Evolutionary conservation across 2,329 filamentous ascomycete genomes (phyloP), one percentile per base, ranked within the genome.

Genomic region (Aquanectria penicillioides): DNA sequence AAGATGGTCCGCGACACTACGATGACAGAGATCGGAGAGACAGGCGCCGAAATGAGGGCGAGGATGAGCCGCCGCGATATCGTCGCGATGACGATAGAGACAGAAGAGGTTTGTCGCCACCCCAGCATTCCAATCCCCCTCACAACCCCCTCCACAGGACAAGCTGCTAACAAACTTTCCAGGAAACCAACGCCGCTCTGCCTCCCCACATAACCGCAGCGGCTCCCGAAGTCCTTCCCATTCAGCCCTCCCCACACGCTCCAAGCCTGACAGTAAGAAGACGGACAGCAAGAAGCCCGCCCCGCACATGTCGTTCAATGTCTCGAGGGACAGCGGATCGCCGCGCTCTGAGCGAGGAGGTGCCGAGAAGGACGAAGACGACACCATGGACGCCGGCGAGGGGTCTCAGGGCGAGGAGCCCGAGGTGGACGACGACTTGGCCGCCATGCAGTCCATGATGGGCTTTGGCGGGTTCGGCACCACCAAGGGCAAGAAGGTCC

Each of bases 401-500:
- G 66, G 72, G 41, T 72, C 69, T 4, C 75, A 71, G 6, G 66
- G 6, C 4, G 66, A 66, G 11, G 67, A 74, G 41, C 71, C 67
- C 28, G 80, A 83, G 13, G 83, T 83, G 54, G 90, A 94, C 62
- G 88, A 89, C 62, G 87, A 89, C 48, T 81, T 90, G 72, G 86
- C 84, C 53, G 86, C 86, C 59, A 94, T 98, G 90, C 83, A 88
- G 68, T 88, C 89, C 46, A 87, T 94, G 80, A 94, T 99, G 91
- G 95, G 95, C 2, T 97, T 99, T 71, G 88, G 88, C 15, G 86
- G 85, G 1, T 99, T 98, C 77, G 89, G 88, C 57, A 89, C 87
- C 20, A 98, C 95, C 17, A 96, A 98, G 77, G 88, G 91, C 59
- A 93, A 90, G 52, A 96, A 97, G 73, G 89, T 99, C 2, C 84